Base-by-base conservation (phyloP, 2,329 filamentous ascomycete species). In the Didymella lethalis region DNA sequence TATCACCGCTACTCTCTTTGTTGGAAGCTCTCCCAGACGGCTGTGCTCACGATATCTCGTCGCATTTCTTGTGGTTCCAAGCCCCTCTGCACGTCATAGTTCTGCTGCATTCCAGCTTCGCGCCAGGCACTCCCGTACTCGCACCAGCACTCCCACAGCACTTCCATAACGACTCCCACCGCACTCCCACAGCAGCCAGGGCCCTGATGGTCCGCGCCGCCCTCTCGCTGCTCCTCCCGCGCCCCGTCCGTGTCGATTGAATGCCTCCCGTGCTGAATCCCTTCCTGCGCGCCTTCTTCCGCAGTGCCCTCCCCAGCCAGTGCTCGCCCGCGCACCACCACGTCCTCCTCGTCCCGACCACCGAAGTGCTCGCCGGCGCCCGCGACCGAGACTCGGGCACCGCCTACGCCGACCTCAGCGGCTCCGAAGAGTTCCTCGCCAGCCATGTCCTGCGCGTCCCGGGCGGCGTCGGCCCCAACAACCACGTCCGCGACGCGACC, bases 231-330 rank as follows among this genome's bases (percentile, higher is more conserved):
- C 47, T 18, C 18, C 18, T 18, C 18, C 18, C 63, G 54, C 62
- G 64, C 45, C 53, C 54, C 40, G 54, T 71, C 66, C 43, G 72
- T 75, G 72, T 78, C 76, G 81, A 80, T 83, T 90, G 90, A 88
- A 97, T 97, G 93, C 93, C 93, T 89, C 92, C 95, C 83, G 72
- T 74, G 64, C 86, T 98, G 88, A 99, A 99, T 82, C 95, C 95
- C 79, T 98, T 97, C 82, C 86, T 99, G 80, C 90, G 91, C 84
- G 93, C 94, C 85, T 98, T 99, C 88, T 97, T 97, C 86, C 93
- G 92, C 84, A 98, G 93, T 86, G 88, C 92, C 78, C 86, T 97
- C 76, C 90, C 91, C 70, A 84, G 90, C 73, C 94, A 98, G 88
- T 98, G 95, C 84, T 87, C 89, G 64, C 93, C 95, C 54, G 86